Conservation (phyloP, 177 flowering plant species). For the Vitis hybrid region DNA sequence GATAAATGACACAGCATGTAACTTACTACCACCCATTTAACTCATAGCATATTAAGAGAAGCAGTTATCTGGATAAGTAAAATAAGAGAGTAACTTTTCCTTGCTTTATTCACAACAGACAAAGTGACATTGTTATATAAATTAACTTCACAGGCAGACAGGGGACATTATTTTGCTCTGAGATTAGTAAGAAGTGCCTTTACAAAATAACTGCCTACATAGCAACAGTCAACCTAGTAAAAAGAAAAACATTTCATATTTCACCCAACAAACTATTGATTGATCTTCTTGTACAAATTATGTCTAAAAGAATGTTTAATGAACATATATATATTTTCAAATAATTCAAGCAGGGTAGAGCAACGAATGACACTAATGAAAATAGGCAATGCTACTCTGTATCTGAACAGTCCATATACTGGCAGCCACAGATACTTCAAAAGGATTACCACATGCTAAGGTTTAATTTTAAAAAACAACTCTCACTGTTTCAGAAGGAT, state of each 20-base stretch:
- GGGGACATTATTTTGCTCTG: not conserved
- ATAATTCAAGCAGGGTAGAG: no score
- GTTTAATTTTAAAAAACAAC: no score
- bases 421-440: no score
- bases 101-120: not conserved
- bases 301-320: no score
- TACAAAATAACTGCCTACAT: not conserved
- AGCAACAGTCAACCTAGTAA: not conserved
- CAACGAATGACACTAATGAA: no score
- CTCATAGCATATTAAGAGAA: not conserved
- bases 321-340: no score
- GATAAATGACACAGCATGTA: slow-evolving; percentile 4
- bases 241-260: not conserved
- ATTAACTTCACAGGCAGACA: not conserved
- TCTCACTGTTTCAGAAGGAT: no score
- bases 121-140: not conserved
- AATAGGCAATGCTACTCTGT: no score
- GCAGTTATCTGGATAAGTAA: not conserved
- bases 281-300: not conserved
- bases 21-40: no score
- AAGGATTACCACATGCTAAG: no score
- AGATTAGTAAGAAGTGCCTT: not conserved
- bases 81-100: not conserved
- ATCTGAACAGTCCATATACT: no score
- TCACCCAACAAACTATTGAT: not conserved